These are phyloP conservation scores for Acanthochlamys bracteata DNA, from an alignment of 106 monocot species.

Conservation along the genomic window DNA sequence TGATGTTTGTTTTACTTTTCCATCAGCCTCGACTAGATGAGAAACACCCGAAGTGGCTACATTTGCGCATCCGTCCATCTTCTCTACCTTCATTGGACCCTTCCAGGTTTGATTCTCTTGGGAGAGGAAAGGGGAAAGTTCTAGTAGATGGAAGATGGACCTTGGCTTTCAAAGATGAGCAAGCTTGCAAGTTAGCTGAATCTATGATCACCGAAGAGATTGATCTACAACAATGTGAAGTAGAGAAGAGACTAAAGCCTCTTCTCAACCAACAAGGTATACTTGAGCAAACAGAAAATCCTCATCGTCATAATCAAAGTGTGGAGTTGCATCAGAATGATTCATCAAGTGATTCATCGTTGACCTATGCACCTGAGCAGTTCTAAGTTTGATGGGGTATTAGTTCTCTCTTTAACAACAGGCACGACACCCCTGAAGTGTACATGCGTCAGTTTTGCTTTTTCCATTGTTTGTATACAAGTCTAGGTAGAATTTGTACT, in stretches of 20 bases:
- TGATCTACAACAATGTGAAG: slow-evolving; percentile 28
- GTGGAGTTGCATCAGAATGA: no score
- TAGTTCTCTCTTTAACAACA: no score
- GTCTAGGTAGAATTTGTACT: no score
- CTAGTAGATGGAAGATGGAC: slow-evolving; percentile 97
- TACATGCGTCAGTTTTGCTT: no score
- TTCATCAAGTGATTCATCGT: no score
- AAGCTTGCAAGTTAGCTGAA: slow-evolving; percentile 59
- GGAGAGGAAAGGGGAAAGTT: slow-evolving; percentile 43
- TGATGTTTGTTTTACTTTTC: slow-evolving; percentile 4
- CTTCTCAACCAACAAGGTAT: no score
- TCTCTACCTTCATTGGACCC: slow-evolving; percentile 45
- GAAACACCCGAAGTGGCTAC: slow-evolving; percentile 81
- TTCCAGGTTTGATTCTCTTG: slow-evolving; percentile 17
- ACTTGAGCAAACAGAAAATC: slow-evolving; percentile 14
- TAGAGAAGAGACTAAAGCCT: slow-evolving; percentile 40
- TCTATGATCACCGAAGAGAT: slow-evolving; percentile 65
- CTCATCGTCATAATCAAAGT: not conserved
- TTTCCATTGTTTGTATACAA: no score
- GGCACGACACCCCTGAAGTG: no score
- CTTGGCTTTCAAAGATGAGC: slow-evolving; percentile 72
- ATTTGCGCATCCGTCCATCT: slow-evolving; percentile 82
- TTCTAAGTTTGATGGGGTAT: no score
- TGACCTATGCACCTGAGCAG: no score
- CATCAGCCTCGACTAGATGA: slow-evolving; percentile 80